phyloP scores from a whole-genome alignment of 345 rosid species.

The Noccaea caerulescens region DNA sequence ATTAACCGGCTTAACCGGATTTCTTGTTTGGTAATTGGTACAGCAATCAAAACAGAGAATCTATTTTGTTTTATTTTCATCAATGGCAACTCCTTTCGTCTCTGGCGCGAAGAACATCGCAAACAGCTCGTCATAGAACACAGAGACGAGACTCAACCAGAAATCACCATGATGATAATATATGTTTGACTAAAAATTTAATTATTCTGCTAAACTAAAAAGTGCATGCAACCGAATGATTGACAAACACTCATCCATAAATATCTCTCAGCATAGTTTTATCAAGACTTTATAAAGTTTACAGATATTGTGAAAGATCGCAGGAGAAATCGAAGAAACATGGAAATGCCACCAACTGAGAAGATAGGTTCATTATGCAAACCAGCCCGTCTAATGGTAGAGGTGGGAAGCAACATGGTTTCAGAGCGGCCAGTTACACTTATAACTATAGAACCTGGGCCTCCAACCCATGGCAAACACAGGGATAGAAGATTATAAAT shows the following conservation, averaged over 20 bases:
- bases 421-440: slow-evolving; percentile 88
- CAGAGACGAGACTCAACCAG: neutral
- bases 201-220: no score
- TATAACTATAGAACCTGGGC: slow-evolving; percentile 92
- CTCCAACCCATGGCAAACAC: slow-evolving; percentile 99
- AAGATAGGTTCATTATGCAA: slow-evolving; percentile 12
- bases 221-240: slow-evolving; percentile 8
- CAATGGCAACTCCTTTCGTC: no score
- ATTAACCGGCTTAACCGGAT: slow-evolving; percentile 3
- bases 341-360: slow-evolving; percentile 7
- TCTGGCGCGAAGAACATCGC: no score
- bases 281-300: neutral
- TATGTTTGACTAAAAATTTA: slow-evolving; percentile 17
- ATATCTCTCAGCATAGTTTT: neutral
- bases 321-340: neutral
- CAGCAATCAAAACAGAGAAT: neutral
- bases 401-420: slow-evolving; percentile 95
- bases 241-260: slow-evolving; percentile 11
- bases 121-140: neutral
- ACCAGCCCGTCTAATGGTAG: slow-evolving; percentile 92
- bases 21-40: neutral
- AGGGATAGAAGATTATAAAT: slow-evolving; percentile 87
- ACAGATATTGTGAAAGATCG: neutral
- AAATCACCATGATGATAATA: neutral
- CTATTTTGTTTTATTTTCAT: no score